Evolutionary conservation across 1,139 yeast genomes (phyloP), one percentile per base, ranked within the genome.

Genomic region (Blastobotrys raffinosifermentans): DNA sequence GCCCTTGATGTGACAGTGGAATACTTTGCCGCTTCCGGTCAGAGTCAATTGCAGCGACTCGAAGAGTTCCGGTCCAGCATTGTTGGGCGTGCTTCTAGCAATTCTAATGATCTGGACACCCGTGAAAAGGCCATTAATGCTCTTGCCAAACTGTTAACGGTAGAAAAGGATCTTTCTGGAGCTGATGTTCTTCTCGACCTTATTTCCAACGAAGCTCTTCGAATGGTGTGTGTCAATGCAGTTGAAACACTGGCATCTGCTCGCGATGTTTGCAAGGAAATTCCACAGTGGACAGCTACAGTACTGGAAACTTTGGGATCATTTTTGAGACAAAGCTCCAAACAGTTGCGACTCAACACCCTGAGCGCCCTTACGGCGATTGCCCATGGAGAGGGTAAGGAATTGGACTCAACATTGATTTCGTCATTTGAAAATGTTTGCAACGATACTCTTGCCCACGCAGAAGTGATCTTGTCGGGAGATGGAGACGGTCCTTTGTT

Each of bases 61-160:
- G 34, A 34, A 14, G 32, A 37, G 19, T 32, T 59, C 11, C 51
- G 47, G 20, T 38, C 48, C 2, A 51, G 59, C 5, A 52, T 68
- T 16, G 41, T 61, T 2, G 58, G 57, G n/a, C 71, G 68, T 37
- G 62, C 68, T 4, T 48, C 59, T 2, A 64, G 66, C 31, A 66
- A 69, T 31, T 60, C 63, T 10, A 66, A 67, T 40, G 73, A 79
- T 5, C 60, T 72, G 41, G 80, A 75, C 34, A 66, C 76, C 13
- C 61, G 79, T 34, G 72, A 70, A 43, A 62, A 61, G 32, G 67
- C 78, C 5, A 60, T 77, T 8, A 39, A 44, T 11, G 60, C 66
- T 5, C 49, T 73, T 26, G 19, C 37, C 34, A 19, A 22, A 17
- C 14, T 13, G 16, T 9, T 19, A 15, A 9, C 48, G 11, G 33